Base-by-base conservation (phyloP, 225 moss, liverwort and hornwort genomes). In the Physcomitrium patens region DNA sequence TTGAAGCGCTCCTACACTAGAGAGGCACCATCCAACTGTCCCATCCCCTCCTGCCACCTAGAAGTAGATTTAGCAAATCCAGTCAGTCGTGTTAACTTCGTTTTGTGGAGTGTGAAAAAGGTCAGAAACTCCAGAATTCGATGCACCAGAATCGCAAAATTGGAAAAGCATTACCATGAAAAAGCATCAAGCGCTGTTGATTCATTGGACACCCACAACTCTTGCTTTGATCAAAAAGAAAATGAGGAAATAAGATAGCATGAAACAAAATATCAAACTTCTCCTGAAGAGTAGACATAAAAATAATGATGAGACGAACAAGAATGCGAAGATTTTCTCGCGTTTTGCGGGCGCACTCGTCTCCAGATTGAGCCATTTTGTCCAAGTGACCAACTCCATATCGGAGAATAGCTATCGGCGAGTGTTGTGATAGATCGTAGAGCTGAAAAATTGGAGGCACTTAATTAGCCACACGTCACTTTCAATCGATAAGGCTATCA, bases 31-130 rank as follows among this genome's bases (percentile, higher is more conserved):
- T 49, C 99, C 99, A 49, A 99, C 93, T 63, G 90, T 99, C 58
- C 99, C 95, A 61, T 99, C 99, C 50, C 99, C 99, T 76, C 99
- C 99, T 68, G 99, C 99, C 82, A 99, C 93, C 97, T 99, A 37
- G 87, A 71, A 44, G 71, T 14, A 44, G 23, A 74, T 72, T 68
- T 57, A 20, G 7, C 72, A 76, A 27, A 74, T 46, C 13, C 28
- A 62, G 48, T 77, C 70, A 77, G 74, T 67, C 68, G 24, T 37
- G 48, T 50, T 11, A 44, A 27, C 43, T 37, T 28, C 10, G 10
- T 18, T 20, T 51, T n/a, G 10, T 28, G 53, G 58, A 22, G 12
- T 12, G 63, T 37, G 74, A 47, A 60, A 24, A 20, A 14, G 52
- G 52, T 24, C 68, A 73, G 72, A 19, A 18, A 12, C 7, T 37